Base-by-base conservation (phyloP, 192 early-diverging fungal species). In the Coemansia sp. region DNA sequence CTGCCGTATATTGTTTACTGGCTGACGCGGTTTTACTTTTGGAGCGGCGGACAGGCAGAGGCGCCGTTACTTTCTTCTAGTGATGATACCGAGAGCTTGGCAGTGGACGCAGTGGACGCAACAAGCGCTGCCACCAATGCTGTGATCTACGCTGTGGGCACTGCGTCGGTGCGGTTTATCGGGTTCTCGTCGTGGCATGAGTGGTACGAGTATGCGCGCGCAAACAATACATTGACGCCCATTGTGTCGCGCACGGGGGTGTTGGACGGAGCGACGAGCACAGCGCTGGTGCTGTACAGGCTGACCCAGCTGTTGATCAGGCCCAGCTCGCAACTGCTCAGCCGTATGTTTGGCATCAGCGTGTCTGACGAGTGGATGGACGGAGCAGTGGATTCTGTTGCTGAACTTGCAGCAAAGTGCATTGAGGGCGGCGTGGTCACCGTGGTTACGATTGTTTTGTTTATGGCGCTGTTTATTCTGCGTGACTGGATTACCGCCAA, bases 371-470 rank as follows among this genome's bases (percentile, higher is more conserved):
- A 67, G 54, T 61, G 64, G 29, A 31, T 83, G 7, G 57, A 67
- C 36, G 67, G 27, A 32, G 37, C 62, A 7, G 64, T 47, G 4
- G 76, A 83, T 25, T 43, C 59, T 32, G 57, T 70, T 4, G 65
- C 59, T 11, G 76, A 82, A 29, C 85, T 91, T 51, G 57, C 86
- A 12, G 77, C 85, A 14, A 90, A 93, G 67, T 86, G 93, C 40
- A 82, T 96, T 59, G 94, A 98, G 64, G 96, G 96, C 1, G 90
- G 93, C 56, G 83, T 94, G 15, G 87, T 98, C 41, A 89, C 89
- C 0, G 74, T 90, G 27, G 66, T 91, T 27, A 87, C 92, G 5
- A 79, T 98, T 17, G 71, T 96, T 32, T 76, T 92, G 7, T 94
- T 92, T 60, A 83, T 96, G n/a, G 84, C 86, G 2, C 83, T 92